Evolutionary conservation across 176 grass and related monocot species (phyloP).

Genomic region (Bromus sterilis): DNA sequence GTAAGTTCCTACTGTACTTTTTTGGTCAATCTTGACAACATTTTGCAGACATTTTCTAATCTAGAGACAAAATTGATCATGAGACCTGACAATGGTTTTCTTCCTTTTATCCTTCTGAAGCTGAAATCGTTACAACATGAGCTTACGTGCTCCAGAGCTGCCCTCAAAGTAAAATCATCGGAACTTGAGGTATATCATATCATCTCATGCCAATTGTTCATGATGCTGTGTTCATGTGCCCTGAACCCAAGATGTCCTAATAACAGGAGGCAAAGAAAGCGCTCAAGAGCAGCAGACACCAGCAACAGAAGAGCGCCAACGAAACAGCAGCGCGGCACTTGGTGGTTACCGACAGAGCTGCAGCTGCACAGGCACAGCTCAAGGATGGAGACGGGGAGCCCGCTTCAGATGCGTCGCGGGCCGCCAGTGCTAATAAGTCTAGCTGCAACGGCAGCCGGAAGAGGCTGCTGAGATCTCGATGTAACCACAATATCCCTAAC

Average conservation of each 20-base stretch:
- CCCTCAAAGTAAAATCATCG: constrained; percentile 33
- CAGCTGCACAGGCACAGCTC: background rate
- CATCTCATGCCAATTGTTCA: background rate
- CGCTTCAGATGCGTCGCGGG: background rate
- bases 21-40: background rate
- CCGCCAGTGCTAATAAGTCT: background rate
- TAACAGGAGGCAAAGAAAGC: constrained; percentile 33
- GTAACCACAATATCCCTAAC: constrained; percentile 17
- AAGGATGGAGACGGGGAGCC: constrained; percentile 21
- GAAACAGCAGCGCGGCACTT: background rate
- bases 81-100: background rate
- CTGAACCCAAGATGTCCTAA: background rate
- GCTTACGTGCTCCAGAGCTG: constrained; percentile 37
- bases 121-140: constrained; percentile 48
- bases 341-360: background rate
- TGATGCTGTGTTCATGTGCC: background rate
- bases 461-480: constrained; percentile 31
- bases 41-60: background rate
- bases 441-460: constrained; percentile 38
- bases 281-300: background rate
- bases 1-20: constrained; percentile 5
- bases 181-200: constrained; percentile 32
- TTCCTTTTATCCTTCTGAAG: constrained; percentile 17
- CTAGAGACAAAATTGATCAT: background rate
- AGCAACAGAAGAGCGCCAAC: constrained; percentile 9